Base-by-base conservation (phyloP, 1,284 basidiomycete species). In the Trametes hirsuta region DNA sequence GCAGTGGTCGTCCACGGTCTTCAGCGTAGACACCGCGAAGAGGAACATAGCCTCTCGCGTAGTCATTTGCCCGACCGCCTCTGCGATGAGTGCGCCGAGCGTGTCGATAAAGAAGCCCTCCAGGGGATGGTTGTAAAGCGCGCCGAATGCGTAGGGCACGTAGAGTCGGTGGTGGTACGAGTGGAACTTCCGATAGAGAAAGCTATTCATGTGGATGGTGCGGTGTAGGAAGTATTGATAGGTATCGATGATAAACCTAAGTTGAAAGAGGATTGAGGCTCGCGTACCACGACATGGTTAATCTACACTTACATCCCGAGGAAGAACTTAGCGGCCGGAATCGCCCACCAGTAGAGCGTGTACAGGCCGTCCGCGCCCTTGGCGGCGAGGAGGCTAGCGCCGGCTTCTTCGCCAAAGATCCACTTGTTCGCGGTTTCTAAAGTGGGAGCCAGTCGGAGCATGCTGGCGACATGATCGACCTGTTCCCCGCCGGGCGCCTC, bases 141-240 rank as follows among this genome's bases (percentile, higher is more conserved):
- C 93, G 22, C 97, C 97, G 70, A 94, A 99, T 0, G 97, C 95
- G 72, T 97, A 99, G 0, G 97, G 95, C 9, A 97, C 95, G 74
- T 98, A 97, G 11, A 99, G 87, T 10, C 95, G 85, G 76, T 99
- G 97, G 74, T 99, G 97, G 76, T 93, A 90, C 1, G 93, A 95
- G 76, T 99, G 97, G 68, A 98, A 84, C 60, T 93, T 85, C 67
- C 88, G 91, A 80, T 98, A 99, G 37, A 99, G 82, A 73, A 85
- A 97, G 59, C 90, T 92, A 80, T 94, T 95, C 69, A 85, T 79
- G 80, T 99, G 97, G 87, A 97, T 94, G 40, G 81, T 77, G 50
- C 97, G 93, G 74, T 99, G 97, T 37, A 95, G 82, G 77, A 94
- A 94, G 77, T 99, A 99, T 77, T 99, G 95, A 95, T 95, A 98